A percentile compares a stretch with the other conserved stretches of the same genome.
phyloP scores from a whole-genome alignment of 2,329 filamentous ascomycete genomes.

The Amesomyces nigricolor region DNA sequence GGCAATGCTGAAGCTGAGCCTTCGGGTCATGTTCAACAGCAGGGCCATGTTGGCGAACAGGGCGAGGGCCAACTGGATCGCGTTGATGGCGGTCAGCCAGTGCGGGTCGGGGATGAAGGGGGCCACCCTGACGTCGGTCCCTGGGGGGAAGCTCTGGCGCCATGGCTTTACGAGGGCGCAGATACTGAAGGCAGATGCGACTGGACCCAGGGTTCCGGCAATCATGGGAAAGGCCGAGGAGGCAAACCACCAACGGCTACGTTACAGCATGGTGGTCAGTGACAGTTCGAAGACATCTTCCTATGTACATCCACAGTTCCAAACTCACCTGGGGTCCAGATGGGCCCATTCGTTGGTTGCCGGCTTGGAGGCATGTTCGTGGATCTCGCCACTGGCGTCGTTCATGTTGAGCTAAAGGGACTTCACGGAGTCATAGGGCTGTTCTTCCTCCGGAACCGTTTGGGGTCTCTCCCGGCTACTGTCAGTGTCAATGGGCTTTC shows the following conservation, averaged over 20 bases:
- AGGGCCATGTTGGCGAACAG: slow-evolving; percentile 75
- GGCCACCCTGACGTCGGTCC: no score
- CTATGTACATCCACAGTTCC: no score
- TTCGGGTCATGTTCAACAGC: slow-evolving; percentile 78
- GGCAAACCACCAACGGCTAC: neutral
- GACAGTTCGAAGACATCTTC: neutral
- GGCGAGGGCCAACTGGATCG: slow-evolving; percentile 68
- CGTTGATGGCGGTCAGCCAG: slow-evolving; percentile 52
- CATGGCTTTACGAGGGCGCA: neutral
- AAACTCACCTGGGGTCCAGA: slow-evolving; percentile 40
- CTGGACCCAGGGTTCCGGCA: neutral
- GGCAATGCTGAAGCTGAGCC: slow-evolving; percentile 76
- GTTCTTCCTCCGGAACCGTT: no score
- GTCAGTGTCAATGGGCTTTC: no score
- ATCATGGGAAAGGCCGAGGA: neutral
- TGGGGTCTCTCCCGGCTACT: no score
- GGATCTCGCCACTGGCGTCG: slow-evolving; percentile 28
- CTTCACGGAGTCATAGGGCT: no score
- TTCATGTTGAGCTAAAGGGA: slow-evolving; percentile 22
- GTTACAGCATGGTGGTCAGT: neutral
- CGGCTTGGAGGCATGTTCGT: slow-evolving; percentile 25
- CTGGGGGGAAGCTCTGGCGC: neutral
- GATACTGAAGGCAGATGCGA: neutral
- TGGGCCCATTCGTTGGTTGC: slow-evolving; percentile 38
- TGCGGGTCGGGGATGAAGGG: no score